Percentiles rank a stretch among this genome's conserved stretches.
phyloP scores from a whole-genome alignment of 768 basidiomycete genomes.

The Serendipita sp. region DNA sequence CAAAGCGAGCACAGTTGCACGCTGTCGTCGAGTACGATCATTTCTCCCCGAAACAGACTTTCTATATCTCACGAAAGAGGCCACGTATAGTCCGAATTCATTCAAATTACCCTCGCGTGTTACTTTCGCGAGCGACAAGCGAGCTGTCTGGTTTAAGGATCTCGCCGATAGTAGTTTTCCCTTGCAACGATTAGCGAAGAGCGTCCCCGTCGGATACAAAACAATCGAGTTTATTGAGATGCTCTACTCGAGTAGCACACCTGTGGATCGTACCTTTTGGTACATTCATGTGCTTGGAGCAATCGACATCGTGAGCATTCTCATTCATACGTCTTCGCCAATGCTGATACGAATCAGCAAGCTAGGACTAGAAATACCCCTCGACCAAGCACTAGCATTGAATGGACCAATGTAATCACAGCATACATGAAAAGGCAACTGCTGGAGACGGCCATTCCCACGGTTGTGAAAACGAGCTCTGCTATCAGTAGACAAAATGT shows the following conservation, averaged over 20 bases:
- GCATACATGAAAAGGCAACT: constrained; percentile 72
- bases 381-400: constrained; percentile 19
- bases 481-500: constrained; percentile 66
- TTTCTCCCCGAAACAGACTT: not conserved
- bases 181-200: constrained; percentile 64
- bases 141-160: constrained; percentile 70
- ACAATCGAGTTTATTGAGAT: constrained; percentile 71
- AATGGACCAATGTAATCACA: constrained; percentile 71
- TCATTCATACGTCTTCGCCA: constrained; percentile 5
- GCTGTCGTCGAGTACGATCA: constrained; percentile 45
- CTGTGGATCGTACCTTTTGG: constrained; percentile 72
- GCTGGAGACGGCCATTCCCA: constrained; percentile 60
- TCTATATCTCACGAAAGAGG: not conserved
- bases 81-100: not conserved
- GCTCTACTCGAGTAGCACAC: constrained; percentile 57
- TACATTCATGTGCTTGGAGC: constrained; percentile 74
- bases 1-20: constrained; percentile 38
- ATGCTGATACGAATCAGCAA: not conserved
- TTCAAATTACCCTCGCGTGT: constrained; percentile 74
- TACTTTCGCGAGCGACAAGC: constrained; percentile 60
- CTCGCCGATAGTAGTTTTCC: constrained; percentile 69
- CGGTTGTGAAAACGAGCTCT: constrained; percentile 53
- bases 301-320: constrained; percentile 52
- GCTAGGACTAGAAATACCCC: not conserved
- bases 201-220: constrained; percentile 73